phyloP scores from a whole-genome alignment of 2,329 filamentous ascomycete species.

The Zymoseptoria ardabiliae region DNA sequence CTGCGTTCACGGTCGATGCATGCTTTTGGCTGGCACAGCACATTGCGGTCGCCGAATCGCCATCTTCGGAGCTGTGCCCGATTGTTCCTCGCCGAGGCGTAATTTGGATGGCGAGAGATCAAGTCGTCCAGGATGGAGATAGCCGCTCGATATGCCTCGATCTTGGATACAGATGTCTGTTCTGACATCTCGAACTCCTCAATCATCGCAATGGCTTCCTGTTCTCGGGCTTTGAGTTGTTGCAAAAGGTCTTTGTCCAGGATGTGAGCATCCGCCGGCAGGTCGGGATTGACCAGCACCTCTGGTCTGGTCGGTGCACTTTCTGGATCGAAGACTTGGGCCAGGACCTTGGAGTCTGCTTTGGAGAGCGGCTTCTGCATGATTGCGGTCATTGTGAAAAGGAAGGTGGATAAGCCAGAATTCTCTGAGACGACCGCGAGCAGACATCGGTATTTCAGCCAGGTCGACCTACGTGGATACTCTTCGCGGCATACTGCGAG shows the following conservation, averaged over 20 bases:
- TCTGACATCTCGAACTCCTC: conserved; percentile 17
- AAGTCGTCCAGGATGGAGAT: conserved; percentile 45
- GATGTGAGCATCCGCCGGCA: conserved; percentile 22
- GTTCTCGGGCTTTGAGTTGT: conserved; percentile 17
- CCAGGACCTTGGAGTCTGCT: conserved; percentile 43
- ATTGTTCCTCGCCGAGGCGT: conserved; percentile 69
- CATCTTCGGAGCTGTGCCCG: conserved; percentile 52
- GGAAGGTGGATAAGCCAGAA: neutral
- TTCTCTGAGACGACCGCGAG: neutral
- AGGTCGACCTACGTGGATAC: neutral
- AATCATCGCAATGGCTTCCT: conserved; percentile 21
- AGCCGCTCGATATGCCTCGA: conserved; percentile 17
- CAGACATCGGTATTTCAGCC: conserved; percentile 1
- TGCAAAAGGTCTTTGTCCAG: conserved; percentile 9
- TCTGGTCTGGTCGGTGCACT: conserved; percentile 18
- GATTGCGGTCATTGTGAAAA: neutral
- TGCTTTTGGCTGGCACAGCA: conserved; percentile 11
- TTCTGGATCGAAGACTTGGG: conserved; percentile 27
- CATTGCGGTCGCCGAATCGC: conserved; percentile 46
- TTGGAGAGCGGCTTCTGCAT: conserved; percentile 17
- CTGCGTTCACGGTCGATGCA: neutral
- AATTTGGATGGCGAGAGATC: conserved; percentile 52
- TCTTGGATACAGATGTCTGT: conserved; percentile 7
- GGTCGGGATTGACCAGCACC: conserved; percentile 18
- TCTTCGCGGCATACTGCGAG: neutral